phyloP scores from a whole-genome alignment of 108 stramenopile species.

The Pseudonitzschia delicatissima region DNA sequence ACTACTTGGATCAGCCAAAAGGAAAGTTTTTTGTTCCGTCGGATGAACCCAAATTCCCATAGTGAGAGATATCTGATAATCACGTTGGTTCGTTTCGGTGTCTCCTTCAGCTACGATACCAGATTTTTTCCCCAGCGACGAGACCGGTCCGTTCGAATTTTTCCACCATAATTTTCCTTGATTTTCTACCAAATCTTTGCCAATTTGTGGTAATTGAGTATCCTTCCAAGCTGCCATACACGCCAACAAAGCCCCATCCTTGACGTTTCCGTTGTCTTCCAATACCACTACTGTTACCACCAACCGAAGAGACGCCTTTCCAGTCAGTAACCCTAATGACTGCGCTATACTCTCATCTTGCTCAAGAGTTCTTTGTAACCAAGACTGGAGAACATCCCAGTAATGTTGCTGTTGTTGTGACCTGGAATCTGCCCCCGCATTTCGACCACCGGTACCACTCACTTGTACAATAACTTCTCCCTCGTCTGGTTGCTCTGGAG shows the following conservation, averaged over 20 bases:
- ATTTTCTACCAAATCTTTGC: slow-evolving; percentile 13
- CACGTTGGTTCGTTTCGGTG: not conserved
- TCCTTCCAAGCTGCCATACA: slow-evolving; percentile 71
- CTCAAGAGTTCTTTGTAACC: slow-evolving; percentile 36
- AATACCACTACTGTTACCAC: slow-evolving; percentile 50
- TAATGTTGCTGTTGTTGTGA: slow-evolving; percentile 3
- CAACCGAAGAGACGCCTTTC: slow-evolving; percentile 57
- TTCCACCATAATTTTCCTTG: slow-evolving; percentile 33
- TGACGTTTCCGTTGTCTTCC: slow-evolving; percentile 63
- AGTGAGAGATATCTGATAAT: slow-evolving; percentile 28
- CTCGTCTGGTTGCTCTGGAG: slow-evolving; percentile 36
- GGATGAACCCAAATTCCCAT: slow-evolving; percentile 29
- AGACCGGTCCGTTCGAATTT: not conserved
- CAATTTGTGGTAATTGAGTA: slow-evolving; percentile 49
- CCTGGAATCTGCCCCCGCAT: slow-evolving; percentile 11
- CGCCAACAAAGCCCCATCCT: slow-evolving; percentile 56
- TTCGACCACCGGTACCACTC: slow-evolving; percentile 17
- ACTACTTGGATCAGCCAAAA: slow-evolving; percentile 35
- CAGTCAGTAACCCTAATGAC: slow-evolving; percentile 21
- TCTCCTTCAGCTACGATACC: not conserved
- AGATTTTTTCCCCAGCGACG: slow-evolving; percentile 5
- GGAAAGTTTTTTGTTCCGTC: slow-evolving; percentile 5
- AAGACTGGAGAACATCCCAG: slow-evolving; percentile 26
- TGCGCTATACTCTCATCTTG: slow-evolving; percentile 22
- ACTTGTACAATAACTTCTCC: slow-evolving; percentile 55